Evolutionary conservation across 2,329 filamentous ascomycete species (phyloP).

Genomic region (Tolypocladium tundrense): DNA sequence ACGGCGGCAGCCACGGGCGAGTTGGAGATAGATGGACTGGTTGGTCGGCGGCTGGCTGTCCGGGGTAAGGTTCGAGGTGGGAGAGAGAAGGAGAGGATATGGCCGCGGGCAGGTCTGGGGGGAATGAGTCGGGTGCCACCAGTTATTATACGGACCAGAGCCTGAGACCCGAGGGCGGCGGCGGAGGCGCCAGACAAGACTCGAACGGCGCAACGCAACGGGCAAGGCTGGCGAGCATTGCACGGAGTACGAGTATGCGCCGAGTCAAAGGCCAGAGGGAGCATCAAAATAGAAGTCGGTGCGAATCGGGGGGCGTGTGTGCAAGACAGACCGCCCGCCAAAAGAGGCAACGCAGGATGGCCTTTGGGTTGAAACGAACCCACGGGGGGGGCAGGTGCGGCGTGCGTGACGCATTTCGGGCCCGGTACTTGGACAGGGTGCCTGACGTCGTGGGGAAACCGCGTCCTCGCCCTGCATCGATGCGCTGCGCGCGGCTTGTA

Average conservation of each 20-base stretch:
- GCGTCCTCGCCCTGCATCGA: not conserved
- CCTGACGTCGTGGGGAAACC: not conserved
- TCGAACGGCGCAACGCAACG: not conserved
- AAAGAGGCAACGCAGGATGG: not conserved
- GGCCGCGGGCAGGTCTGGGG: constrained; percentile 18
- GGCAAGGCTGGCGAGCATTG: not conserved
- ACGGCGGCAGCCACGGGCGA: not conserved
- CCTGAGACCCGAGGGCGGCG: not conserved
- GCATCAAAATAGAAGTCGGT: not conserved
- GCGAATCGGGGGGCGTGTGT: not conserved
- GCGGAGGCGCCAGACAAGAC: not conserved
- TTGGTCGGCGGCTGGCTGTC: not conserved
- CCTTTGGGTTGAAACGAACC: not conserved
- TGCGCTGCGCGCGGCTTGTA: not conserved
- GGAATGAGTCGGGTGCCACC: constrained; percentile 3
- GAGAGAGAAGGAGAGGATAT: constrained; percentile 8
- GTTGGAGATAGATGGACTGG: not conserved
- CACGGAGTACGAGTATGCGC: not conserved
- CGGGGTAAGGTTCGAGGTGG: not conserved
- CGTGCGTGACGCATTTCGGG: not conserved
- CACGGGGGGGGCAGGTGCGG: not conserved
- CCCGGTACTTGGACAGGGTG: not conserved
- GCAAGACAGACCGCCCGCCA: not conserved
- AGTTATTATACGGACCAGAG: not conserved
- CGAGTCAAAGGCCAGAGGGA: not conserved